phyloP scores from a whole-genome alignment of 495 filamentous ascomycete species.

The Talaromyces adpressus region DNA sequence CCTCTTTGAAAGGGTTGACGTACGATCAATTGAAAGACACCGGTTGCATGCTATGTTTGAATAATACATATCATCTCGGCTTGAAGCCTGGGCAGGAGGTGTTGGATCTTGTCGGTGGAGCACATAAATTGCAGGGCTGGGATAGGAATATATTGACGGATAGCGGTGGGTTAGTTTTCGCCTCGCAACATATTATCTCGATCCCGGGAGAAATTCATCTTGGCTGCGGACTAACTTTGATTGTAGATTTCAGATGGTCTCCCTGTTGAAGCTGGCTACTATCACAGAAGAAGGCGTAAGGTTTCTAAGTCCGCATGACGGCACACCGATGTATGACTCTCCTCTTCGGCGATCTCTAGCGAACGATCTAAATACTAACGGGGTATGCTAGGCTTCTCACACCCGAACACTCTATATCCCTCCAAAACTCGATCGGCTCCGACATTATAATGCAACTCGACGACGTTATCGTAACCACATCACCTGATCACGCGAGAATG shows the following conservation, averaged over 20 bases:
- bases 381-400: slow-evolving; percentile 65
- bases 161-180: slow-evolving; percentile 77
- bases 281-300: slow-evolving; percentile 94
- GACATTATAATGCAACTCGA: slow-evolving; percentile 99
- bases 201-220: background rate
- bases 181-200: background rate
- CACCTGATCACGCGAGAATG: slow-evolving; percentile 79
- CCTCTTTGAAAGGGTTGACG: slow-evolving; percentile 88
- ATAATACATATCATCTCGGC: slow-evolving; percentile 96
- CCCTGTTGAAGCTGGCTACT: slow-evolving; percentile 83
- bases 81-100: slow-evolving; percentile 88
- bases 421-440: slow-evolving; percentile 95
- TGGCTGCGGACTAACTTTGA: background rate
- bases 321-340: slow-evolving; percentile 68
- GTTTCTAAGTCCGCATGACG: slow-evolving; percentile 91
- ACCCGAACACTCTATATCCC: slow-evolving; percentile 90
- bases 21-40: slow-evolving; percentile 85
- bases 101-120: slow-evolving; percentile 79
- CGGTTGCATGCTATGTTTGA: slow-evolving; percentile 84
- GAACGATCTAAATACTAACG: background rate
- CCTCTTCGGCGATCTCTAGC: background rate
- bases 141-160: slow-evolving; percentile 92
- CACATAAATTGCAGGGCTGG: slow-evolving; percentile 93
- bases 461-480: slow-evolving; percentile 93
- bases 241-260: slow-evolving; percentile 95